Base-by-base conservation (phyloP, 2,329 filamentous ascomycete species). In the Xylariaceae sp. region DNA sequence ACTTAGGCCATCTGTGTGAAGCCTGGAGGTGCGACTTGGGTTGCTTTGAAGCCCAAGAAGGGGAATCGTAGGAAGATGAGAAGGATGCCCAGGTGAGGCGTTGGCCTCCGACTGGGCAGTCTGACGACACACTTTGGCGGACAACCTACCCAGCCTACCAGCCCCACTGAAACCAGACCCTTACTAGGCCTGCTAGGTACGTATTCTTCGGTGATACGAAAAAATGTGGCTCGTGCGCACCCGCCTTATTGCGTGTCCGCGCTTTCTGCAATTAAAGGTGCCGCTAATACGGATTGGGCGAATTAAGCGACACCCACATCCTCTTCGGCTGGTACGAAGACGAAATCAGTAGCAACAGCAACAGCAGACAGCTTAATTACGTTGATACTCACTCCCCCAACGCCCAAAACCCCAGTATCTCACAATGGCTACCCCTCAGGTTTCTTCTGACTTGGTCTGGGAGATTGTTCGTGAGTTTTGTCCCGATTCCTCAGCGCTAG, bases 381-480 rank as follows among this genome's bases (percentile, higher is more conserved):
- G 49, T 48, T 44, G 56, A 55, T 24, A 60, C 49, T 50, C 47
- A 63, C 56, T 46, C 53, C 41, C 26, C 39, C 41, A 54, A 52
- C 45, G 52, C 40, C 34, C 40, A 48, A 50, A 56, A 49, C 23
- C 31, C 26, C 37, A 72, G 73, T 70, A 77, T 74, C 70, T 73
- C 83, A 86, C 78, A 78, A 85, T 86, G 82, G 76, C 78, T 69
- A 75, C 75, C 70, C 78, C 87, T 72, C 91, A 92, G 83, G 84
- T 96, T 75, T 96, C 92, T 78, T 80, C 88, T 75, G 93, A 97
- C 82, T 85, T 97, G 73, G 82, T 96, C 84, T 98, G 94, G 94
- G 89, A 94, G 86, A 82, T 96, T 79, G 88, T 89, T 85, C 91
- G 93, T 97, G 88, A 79, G 92, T 92, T 47, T 53, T 65, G 53